Evolutionary conservation across 2,329 filamentous ascomycete species (phyloP).

Genomic region (Diplodia seriata): DNA sequence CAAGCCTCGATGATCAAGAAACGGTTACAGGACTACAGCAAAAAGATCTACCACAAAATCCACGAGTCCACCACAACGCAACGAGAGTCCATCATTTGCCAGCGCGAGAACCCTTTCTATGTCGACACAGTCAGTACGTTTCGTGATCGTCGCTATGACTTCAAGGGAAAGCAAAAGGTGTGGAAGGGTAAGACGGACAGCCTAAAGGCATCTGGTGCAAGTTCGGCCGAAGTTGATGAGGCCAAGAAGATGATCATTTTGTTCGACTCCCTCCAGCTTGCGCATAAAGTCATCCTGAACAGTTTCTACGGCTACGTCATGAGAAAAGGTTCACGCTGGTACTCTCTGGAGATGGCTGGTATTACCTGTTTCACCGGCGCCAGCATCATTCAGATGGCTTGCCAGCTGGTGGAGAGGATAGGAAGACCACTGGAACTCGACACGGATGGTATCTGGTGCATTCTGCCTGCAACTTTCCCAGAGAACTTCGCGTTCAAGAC

Average conservation of each 20-base stretch:
- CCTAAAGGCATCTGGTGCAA: slow-evolving; percentile 81
- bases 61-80: slow-evolving; percentile 92
- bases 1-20: slow-evolving; percentile 83
- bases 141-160: slow-evolving; percentile 95
- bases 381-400: slow-evolving; percentile 94
- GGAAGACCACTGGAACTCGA: slow-evolving; percentile 92
- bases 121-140: slow-evolving; percentile 96
- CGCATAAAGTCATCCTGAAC: slow-evolving; percentile 98
- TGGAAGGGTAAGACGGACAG: slow-evolving; percentile 97
- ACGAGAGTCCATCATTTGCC: slow-evolving; percentile 96
- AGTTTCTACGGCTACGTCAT: slow-evolving; percentile 99
- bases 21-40: slow-evolving; percentile 87
- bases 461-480: slow-evolving; percentile 92
- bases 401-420: slow-evolving; percentile 90
- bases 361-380: slow-evolving; percentile 97
- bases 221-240: slow-evolving; percentile 79
- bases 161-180: slow-evolving; percentile 96
- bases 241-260: slow-evolving; percentile 99
- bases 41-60: slow-evolving; percentile 99
- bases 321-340: slow-evolving; percentile 98
- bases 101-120: slow-evolving; percentile 97
- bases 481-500: slow-evolving; percentile 95
- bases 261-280: slow-evolving; percentile 93
- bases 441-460: slow-evolving; percentile 99
- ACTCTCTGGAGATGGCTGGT: slow-evolving; percentile 99